phyloP scores from a whole-genome alignment of 2,329 filamentous ascomycete species.

The Penicillium sp. region DNA sequence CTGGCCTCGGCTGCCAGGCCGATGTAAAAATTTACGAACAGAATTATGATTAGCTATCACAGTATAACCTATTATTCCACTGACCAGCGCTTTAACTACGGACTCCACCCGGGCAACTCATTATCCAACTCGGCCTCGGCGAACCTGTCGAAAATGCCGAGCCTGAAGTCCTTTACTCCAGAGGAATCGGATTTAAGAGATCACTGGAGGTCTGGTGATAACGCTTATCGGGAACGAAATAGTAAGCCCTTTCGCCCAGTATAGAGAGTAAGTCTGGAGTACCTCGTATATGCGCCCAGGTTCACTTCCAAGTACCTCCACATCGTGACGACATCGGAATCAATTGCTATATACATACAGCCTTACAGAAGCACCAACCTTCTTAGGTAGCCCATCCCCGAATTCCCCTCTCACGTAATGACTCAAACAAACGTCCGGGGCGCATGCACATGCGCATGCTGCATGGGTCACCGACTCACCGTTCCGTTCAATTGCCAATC shows the following conservation, averaged over 20 bases:
- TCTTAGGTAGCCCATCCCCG: too few relatives aligned
- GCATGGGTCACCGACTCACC: neutral
- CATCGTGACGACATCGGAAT: too few relatives aligned
- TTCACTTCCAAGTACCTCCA: too few relatives aligned
- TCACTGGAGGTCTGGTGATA: neutral
- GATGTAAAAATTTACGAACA: constrained; percentile 16
- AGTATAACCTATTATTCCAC: too few relatives aligned
- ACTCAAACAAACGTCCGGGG: constrained; percentile 3
- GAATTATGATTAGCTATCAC: neutral
- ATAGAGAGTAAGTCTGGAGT: too few relatives aligned
- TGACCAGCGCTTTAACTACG: neutral
- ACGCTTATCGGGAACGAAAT: neutral
- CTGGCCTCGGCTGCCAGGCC: constrained; percentile 13
- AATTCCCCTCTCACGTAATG: neutral
- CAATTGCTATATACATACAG: too few relatives aligned
- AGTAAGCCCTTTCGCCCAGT: too few relatives aligned
- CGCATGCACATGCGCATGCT: constrained; percentile 7
- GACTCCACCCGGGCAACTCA: constrained; percentile 14
- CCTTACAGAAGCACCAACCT: too few relatives aligned
- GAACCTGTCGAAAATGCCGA: constrained; percentile 1
- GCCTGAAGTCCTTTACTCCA: too few relatives aligned
- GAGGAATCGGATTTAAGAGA: neutral
- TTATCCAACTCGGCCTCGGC: neutral
- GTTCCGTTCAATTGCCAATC: constrained; percentile 1
- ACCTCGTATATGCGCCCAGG: too few relatives aligned